Conservation (phyloP, 2,329 filamentous ascomycete species). For the Neofusicoccum kwambonambiense region DNA sequence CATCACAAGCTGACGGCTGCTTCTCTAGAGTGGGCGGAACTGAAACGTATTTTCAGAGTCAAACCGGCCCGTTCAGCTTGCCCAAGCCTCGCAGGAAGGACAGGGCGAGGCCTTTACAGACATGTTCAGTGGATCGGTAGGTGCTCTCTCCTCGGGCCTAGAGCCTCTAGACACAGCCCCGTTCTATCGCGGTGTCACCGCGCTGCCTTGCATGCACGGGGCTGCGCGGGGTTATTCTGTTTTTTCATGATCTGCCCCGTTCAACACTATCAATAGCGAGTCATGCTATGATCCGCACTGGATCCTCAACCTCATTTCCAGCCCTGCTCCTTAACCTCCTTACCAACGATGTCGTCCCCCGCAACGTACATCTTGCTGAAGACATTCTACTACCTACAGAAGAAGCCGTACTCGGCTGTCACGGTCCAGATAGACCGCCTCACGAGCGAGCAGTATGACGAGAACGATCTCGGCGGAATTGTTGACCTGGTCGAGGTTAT, state of each 20-base stretch:
- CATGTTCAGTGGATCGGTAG: conserved; percentile 16
- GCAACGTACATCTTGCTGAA: conserved; percentile 15
- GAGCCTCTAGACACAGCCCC: background rate
- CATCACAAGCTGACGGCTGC: background rate
- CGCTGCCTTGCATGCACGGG: background rate
- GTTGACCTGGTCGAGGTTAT: conserved; percentile 94
- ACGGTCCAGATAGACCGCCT: conserved; percentile 89
- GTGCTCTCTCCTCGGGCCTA: background rate
- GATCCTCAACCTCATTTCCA: conserved; percentile 13
- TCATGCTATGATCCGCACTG: conserved; percentile 15
- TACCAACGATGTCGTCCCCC: conserved; percentile 14
- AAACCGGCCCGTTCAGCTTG: background rate
- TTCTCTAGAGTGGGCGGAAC: background rate
- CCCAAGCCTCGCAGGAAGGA: background rate
- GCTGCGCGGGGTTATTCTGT: background rate
- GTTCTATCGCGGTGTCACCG: background rate
- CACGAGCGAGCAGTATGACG: conserved; percentile 84
- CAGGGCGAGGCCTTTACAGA: background rate
- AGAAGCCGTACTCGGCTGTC: conserved; percentile 90
- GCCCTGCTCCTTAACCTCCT: conserved; percentile 12
- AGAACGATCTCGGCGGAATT: conserved; percentile 88
- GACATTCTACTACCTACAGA: conserved; percentile 31
- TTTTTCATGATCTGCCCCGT: background rate
- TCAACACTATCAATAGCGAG: conserved; percentile 17
- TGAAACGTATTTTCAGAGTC: background rate